Evolutionary conservation across 495 filamentous ascomycete genomes (phyloP).

Genomic region (Hypoxylon crocopeplum): DNA sequence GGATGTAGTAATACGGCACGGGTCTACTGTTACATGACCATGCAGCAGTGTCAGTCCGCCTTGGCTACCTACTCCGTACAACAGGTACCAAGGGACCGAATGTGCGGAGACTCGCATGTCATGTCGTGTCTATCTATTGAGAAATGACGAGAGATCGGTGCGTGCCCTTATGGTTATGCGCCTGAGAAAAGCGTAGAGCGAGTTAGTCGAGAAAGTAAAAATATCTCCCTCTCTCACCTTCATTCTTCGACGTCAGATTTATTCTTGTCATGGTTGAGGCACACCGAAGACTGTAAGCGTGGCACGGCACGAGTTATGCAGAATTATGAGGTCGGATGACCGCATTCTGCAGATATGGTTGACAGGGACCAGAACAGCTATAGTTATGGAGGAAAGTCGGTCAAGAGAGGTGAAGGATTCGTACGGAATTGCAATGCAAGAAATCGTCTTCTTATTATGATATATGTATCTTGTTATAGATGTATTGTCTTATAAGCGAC

Average conservation of each 20-base stretch:
- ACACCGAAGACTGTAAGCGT: constrained; percentile 16
- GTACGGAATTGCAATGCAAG: constrained; percentile 5
- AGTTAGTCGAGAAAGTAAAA: no score
- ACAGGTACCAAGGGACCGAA: constrained; percentile 3
- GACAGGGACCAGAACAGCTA: constrained; percentile 35
- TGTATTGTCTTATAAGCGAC: no score
- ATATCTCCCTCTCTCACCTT: neutral
- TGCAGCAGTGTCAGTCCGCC: neutral
- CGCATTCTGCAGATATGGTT: constrained; percentile 31
- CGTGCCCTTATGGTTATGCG: no score
- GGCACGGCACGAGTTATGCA: no score
- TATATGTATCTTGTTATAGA: no score
- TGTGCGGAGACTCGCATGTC: constrained; percentile 1
- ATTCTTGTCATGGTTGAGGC: no score
- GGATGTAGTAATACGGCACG: constrained; percentile 25
- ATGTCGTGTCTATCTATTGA: no score
- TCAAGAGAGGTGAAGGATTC: constrained; percentile 14
- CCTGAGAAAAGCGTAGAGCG: no score
- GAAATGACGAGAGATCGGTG: no score
- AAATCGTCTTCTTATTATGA: neutral
- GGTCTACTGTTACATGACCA: constrained; percentile 24
- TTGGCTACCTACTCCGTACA: constrained; percentile 2
- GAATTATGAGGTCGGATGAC: constrained; percentile 33
- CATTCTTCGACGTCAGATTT: neutral
- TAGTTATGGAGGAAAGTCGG: constrained; percentile 31